Conservation (phyloP, 2,329 filamentous ascomycete species). For the Graphilbum fragrans region DNA sequence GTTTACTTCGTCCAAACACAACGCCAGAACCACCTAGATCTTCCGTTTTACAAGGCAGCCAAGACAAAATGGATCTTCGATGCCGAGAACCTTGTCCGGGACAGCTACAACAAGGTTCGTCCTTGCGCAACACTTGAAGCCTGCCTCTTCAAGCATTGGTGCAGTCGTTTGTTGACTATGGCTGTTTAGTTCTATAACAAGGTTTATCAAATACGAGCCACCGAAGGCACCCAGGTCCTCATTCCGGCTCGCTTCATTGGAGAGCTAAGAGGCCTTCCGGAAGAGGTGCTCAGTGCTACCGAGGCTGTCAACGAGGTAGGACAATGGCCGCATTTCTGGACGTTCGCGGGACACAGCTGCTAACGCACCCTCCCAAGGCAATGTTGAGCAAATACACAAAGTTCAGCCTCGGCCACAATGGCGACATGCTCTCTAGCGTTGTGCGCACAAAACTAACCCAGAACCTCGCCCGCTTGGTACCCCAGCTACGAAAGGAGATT, state of each 20-base stretch:
- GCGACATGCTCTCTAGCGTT: constrained; percentile 29
- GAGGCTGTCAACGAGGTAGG: constrained; percentile 35
- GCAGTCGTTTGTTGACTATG: not conserved
- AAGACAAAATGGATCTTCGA: constrained; percentile 38
- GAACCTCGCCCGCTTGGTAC: constrained; percentile 31
- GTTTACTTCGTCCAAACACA: constrained; percentile 25
- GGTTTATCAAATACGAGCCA: constrained; percentile 39
- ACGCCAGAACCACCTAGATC: constrained; percentile 18
- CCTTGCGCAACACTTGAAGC: not conserved
- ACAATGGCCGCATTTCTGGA: too few species aligned
- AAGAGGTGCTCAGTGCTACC: constrained; percentile 33
- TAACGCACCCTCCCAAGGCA: constrained; percentile 25
- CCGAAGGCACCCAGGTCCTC: constrained; percentile 35
- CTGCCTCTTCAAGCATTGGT: not conserved
- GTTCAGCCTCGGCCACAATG: constrained; percentile 33
- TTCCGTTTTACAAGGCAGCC: constrained; percentile 34
- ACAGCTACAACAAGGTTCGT: constrained; percentile 35
- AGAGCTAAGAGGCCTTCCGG: constrained; percentile 34
- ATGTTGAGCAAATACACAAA: constrained; percentile 39
- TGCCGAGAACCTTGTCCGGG: constrained; percentile 32
- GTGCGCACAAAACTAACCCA: constrained; percentile 34
- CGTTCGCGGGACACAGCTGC: too few species aligned
- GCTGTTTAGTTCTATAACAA: constrained; percentile 29
- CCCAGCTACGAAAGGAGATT: constrained; percentile 33
- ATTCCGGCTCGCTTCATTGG: constrained; percentile 30